phyloP scores from a whole-genome alignment of 164 flowering plant species.

The Tetracentron sinense region DNA sequence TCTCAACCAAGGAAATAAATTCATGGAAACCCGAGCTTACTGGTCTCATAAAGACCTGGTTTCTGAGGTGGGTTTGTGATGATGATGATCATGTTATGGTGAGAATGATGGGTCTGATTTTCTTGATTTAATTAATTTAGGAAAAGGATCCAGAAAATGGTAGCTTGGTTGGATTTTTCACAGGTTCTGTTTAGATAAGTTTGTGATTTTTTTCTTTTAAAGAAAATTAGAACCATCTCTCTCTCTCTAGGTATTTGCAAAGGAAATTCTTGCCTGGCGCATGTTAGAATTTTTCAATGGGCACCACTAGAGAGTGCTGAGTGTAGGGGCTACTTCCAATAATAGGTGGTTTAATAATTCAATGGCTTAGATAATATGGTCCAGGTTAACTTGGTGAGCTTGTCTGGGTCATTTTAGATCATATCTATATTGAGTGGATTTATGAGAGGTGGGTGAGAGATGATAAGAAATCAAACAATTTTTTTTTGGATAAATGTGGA shows the following conservation, averaged over 20 bases:
- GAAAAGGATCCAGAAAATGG: slow-evolving; percentile 7
- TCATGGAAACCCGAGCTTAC: not conserved
- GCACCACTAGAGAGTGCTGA: not conserved
- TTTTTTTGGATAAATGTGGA: no score
- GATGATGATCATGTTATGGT: slow-evolving; percentile 8
- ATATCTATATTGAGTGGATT: not conserved
- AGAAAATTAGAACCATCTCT: not conserved
- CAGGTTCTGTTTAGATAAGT: slow-evolving; percentile 16
- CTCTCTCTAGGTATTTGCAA: not conserved
- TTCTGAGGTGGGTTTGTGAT: slow-evolving; percentile 27
- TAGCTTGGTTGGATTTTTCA: slow-evolving; percentile 14
- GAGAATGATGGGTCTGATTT: slow-evolving; percentile 18
- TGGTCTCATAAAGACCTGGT: slow-evolving; percentile 22
- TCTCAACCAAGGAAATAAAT: slow-evolving; percentile 22
- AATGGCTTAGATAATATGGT: not conserved
- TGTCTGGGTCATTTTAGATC: not conserved
- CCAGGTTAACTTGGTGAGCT: slow-evolving; percentile 1
- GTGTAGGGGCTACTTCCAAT: no score
- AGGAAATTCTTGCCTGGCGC: not conserved
- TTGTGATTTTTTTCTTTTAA: not conserved
- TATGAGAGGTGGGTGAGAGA: slow-evolving; percentile 15
- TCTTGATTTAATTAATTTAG: not conserved
- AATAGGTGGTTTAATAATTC: no score
- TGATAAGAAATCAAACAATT: slow-evolving; percentile 2
- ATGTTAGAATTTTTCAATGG: slow-evolving; percentile 2